These are phyloP conservation scores for Trichothecium roseum DNA, from an alignment of 2,329 filamentous ascomycete genomes.

Conservation along the genomic window DNA sequence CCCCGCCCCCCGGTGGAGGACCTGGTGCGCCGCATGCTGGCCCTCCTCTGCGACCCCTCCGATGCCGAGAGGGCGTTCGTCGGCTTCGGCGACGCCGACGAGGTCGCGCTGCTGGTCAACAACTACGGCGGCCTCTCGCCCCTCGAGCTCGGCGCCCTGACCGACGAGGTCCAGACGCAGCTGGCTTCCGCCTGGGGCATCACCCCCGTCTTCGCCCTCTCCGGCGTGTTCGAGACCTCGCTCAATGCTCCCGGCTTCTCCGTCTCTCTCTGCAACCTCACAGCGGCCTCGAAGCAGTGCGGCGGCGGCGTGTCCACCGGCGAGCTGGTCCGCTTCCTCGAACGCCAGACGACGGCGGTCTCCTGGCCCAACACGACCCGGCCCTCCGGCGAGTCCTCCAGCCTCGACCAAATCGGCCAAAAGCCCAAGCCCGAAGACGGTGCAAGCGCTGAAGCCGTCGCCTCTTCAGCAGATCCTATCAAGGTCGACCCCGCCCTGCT, in stretches of 20 bases:
- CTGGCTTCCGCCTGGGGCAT: slow-evolving; percentile 14
- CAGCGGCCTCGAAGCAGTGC: slow-evolving; percentile 16
- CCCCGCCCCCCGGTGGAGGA: slow-evolving; percentile 27
- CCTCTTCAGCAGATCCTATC: neutral
- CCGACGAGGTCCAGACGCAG: slow-evolving; percentile 38
- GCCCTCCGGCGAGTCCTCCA: neutral
- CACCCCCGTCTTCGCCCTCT: slow-evolving; percentile 29
- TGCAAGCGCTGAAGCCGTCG: too few relatives aligned
- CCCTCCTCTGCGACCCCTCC: slow-evolving; percentile 35
- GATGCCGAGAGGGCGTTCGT: slow-evolving; percentile 45
- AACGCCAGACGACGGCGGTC: slow-evolving; percentile 37
- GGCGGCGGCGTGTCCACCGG: slow-evolving; percentile 9
- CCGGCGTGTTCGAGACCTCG: slow-evolving; percentile 36
- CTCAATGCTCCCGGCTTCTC: slow-evolving; percentile 46
- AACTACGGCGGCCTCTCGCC: slow-evolving; percentile 46
- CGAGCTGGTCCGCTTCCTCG: slow-evolving; percentile 35
- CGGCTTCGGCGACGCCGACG: slow-evolving; percentile 29
- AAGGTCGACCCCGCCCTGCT: slow-evolving; percentile 15
- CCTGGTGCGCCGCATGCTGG: slow-evolving; percentile 35
- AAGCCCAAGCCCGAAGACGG: neutral
- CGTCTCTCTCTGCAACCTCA: slow-evolving; percentile 42
- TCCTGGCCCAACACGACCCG: slow-evolving; percentile 31
- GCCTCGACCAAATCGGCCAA: too few relatives aligned
- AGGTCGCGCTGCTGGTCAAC: slow-evolving; percentile 42
- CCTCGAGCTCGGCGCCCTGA: slow-evolving; percentile 44